Base-by-base conservation (phyloP, 345 rosid genomes). In the Viola odorata region DNA sequence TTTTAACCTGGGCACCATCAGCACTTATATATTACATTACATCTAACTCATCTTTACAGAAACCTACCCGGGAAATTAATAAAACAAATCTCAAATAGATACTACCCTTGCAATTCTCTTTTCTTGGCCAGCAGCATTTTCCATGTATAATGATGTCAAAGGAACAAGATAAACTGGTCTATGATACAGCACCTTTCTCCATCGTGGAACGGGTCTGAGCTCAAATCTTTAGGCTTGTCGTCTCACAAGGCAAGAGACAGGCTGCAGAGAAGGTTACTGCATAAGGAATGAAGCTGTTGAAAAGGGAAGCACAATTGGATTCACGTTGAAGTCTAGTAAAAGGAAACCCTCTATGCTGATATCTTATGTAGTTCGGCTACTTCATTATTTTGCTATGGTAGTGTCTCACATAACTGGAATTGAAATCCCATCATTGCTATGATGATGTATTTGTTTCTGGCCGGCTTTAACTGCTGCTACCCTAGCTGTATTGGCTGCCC, bases 401-500 rank as follows among this genome's bases (percentile, higher is more conserved):
- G 44, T 50, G 16, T 50, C 57, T 85, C 80, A 82, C 73, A 77
- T 78, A 7, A 80, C 58, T 36, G 85, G 83, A 52, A 86, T 61
- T 10, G 88, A 81, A 62, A 80, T 71, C 70, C 64, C 71, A 50
- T 83, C 95, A 49, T 53, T 51, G 72, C 70, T 72, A 49, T 66
- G 73, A 53, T 66, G 85, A 65, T 77, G 83, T 72, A 84, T 82
- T 71, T 88, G 86, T 71, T 86, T 88, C 73, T 86, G 95, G 23
- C 77, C 91, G 38, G 98, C 96, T 83, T 81, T 85, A 65, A 86
- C 86, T 37, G 95, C 90, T 53, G 83, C 89, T 52, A 89, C 86
- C 77, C 96, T 81, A 63, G 91, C 96, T 69, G 95, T 86, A 79
- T 89, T 88, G 51, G 98, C 98, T 57, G 96, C 85, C 50, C 84